These are phyloP conservation scores for Pseudocercospora musae DNA, from an alignment of 2,329 filamentous ascomycete genomes.

Conservation along the genomic window DNA sequence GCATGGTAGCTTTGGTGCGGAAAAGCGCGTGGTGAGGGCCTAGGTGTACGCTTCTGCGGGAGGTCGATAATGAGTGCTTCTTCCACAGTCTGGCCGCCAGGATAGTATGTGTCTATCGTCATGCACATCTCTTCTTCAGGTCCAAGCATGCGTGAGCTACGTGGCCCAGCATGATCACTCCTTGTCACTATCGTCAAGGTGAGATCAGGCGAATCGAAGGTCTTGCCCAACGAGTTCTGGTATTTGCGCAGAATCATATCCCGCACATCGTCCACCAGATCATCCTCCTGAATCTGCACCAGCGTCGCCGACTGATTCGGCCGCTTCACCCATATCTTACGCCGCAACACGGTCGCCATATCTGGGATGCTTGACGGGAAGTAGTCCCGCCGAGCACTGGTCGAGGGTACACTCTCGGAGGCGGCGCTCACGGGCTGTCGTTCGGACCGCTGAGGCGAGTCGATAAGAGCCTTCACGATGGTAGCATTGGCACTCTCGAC, in stretches of 20 bases:
- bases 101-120: conserved; percentile 77
- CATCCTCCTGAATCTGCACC: conserved; percentile 79
- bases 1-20: conserved; percentile 52
- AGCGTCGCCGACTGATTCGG: conserved; percentile 81
- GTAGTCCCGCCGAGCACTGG: conserved; percentile 27
- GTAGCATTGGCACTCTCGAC: conserved; percentile 40
- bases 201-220: conserved; percentile 88
- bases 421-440: conserved; percentile 1
- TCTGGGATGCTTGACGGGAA: conserved; percentile 27
- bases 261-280: conserved; percentile 90
- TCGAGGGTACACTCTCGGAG: conserved; percentile 8
- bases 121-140: conserved; percentile 81
- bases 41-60: conserved; percentile 70
- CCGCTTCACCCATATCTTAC: conserved; percentile 94
- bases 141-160: conserved; percentile 64
- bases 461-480: conserved; percentile 54
- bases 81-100: conserved; percentile 79
- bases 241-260: conserved; percentile 93
- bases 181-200: conserved; percentile 73
- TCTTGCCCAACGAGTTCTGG: conserved; percentile 82
- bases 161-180: conserved; percentile 31
- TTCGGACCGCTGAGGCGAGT: conserved; percentile 38
- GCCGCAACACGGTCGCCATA: conserved; percentile 44
- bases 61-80: conserved; percentile 92
- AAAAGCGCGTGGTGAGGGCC: conserved; percentile 66